Evolutionary conservation across 2,329 filamentous ascomycete species (phyloP), one percentile per base, ranked within the genome.

Genomic region (Epichloe brachyelytri): DNA sequence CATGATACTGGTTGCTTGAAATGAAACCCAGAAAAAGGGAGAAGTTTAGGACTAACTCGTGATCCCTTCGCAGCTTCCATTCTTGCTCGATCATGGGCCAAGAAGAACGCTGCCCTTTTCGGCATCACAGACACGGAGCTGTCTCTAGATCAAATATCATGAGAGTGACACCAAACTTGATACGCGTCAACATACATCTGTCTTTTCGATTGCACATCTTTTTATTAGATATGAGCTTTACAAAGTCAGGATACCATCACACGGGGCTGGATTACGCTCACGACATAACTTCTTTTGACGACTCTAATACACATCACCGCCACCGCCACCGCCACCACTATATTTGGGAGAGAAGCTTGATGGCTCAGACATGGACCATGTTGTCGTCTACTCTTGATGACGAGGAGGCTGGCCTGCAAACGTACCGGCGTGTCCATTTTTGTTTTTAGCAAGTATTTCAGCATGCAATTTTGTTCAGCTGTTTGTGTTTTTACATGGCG

Each of bases 1-100:
- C 14, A 37, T 14, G 36, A 30, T 30, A 2, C 36, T 38, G 14
- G 33, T 17, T 30, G n/a, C 8, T 34, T n/a, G n/a, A 36, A 19
- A 47, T n/a, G 14, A 19, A 37, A 3, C 17, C 15, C 4, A 5
- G 17, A 7, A 19, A 12, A 7, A 12, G 15, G 22, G 12, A 12
- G 8, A 40, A 19, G 11, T 12, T 33, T 10, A 20, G 44, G 54
- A 49, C 34, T 59, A 63, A 58, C 62, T 49, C 51, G 10, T 51
- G 17, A 2, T 22, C 36, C 15, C 5, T 2, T 38, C 20, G 4
- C 43, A 95, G 90, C 89, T 60, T 96, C 91, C 26, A 89, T 97
- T 61, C 77, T 95, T 55, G 86, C 90, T 37, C 87, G 91, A 60
- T 82, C 86, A 63, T 98, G 93, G 93, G 88, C 89, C 52, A 96